These are phyloP conservation scores for Fusarium vanettenii DNA, from an alignment of 2,329 filamentous ascomycete species.

Conservation along the genomic window DNA sequence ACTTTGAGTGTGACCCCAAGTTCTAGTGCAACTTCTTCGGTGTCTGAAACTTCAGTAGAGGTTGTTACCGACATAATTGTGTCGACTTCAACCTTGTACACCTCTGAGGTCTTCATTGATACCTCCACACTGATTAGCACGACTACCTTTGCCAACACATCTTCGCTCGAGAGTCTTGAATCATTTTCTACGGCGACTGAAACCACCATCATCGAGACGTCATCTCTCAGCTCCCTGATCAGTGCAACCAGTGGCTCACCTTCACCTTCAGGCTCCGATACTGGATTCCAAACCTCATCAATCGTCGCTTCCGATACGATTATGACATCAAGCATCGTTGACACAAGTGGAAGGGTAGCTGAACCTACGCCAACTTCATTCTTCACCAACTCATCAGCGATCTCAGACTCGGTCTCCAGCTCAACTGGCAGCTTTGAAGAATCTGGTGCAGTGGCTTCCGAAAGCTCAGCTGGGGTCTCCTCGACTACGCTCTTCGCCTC, in stretches of 20 bases:
- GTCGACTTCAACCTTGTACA: conserved; percentile 1
- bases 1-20: not conserved
- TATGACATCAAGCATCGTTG: not conserved
- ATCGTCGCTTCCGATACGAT: not conserved
- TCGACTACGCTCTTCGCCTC: conserved; percentile 11
- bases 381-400: conserved; percentile 5
- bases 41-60: not conserved
- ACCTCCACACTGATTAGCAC: not conserved
- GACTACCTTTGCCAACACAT: not conserved
- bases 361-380: not conserved
- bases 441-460: conserved; percentile 1
- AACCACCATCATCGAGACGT: not conserved
- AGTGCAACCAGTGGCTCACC: not conserved
- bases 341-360: not conserved
- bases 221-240: not conserved
- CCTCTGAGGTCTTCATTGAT: not conserved
- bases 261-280: not conserved
- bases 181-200: not conserved
- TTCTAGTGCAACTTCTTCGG: not conserved
- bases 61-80: conserved; percentile 4
- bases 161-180: not conserved
- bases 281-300: not conserved
- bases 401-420: not conserved
- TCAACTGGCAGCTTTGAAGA: not conserved
- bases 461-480: not conserved